Percentiles rank a stretch among this genome's conserved stretches.
phyloP scores from a whole-genome alignment of 2,329 filamentous ascomycete species.

The Colletotrichum musae region DNA sequence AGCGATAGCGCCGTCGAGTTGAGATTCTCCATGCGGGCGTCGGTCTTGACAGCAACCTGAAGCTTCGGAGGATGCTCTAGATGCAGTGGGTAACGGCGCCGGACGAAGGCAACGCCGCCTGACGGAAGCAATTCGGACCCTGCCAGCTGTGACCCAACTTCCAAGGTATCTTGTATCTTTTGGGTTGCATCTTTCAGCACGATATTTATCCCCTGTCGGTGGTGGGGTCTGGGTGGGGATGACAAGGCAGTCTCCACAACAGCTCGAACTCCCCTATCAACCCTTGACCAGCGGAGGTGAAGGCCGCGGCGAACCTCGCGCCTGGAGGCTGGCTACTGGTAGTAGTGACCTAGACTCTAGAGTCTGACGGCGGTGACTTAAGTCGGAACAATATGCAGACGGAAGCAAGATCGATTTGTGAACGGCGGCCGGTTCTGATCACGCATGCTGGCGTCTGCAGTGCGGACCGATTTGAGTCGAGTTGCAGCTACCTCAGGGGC shows the following conservation, averaged over 20 bases:
- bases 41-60: constrained; percentile 33
- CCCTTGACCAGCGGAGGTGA: constrained; percentile 21
- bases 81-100: constrained; percentile 13
- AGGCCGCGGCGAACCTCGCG: not conserved
- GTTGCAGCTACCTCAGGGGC: constrained; percentile 25
- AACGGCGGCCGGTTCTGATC: constrained; percentile 27
- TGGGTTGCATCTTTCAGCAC: constrained; percentile 32
- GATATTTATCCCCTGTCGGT: constrained; percentile 8
- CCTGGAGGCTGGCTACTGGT: too few relatives aligned
- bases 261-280: constrained; percentile 20
- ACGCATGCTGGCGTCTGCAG: constrained; percentile 34
- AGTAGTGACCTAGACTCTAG: not conserved
- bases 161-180: constrained; percentile 26
- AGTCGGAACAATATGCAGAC: constrained; percentile 28
- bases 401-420: constrained; percentile 37
- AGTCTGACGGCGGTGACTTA: constrained; percentile 8
- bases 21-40: constrained; percentile 2
- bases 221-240: constrained; percentile 26
- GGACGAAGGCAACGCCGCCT: constrained; percentile 3
- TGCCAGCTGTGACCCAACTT: constrained; percentile 16
- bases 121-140: constrained; percentile 34
- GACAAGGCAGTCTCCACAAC: constrained; percentile 30
- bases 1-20: constrained; percentile 3
- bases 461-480: constrained; percentile 21
- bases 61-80: constrained; percentile 25